These are phyloP conservation scores for Tephrocybe sp. DNA, from an alignment of 768 basidiomycete genomes.

Conservation along the genomic window DNA sequence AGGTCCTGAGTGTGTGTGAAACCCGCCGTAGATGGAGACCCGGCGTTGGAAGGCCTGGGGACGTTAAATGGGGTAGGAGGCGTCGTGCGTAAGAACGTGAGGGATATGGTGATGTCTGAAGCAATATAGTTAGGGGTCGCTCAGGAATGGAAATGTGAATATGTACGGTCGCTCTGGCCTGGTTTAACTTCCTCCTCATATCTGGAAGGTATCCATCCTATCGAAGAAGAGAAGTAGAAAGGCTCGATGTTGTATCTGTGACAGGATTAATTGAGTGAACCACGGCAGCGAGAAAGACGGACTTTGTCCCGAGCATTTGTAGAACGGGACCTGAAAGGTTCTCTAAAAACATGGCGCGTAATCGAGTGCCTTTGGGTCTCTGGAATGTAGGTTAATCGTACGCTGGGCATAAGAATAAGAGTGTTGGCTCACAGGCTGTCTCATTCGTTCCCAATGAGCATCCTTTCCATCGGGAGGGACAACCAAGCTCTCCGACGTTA, in stretches of 20 bases:
- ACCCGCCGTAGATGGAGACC: slow-evolving; percentile 15
- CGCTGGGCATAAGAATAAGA: background rate
- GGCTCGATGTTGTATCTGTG: slow-evolving; percentile 53
- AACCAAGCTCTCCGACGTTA: slow-evolving; percentile 15
- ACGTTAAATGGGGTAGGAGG: slow-evolving; percentile 24
- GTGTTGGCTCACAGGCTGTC: slow-evolving; percentile 27
- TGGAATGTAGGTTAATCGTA: slow-evolving; percentile 6
- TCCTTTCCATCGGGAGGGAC: slow-evolving; percentile 22
- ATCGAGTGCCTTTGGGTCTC: slow-evolving; percentile 33
- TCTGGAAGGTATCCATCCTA: slow-evolving; percentile 59
- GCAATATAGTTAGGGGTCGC: background rate
- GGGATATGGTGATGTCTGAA: slow-evolving; percentile 53
- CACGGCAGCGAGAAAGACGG: background rate
- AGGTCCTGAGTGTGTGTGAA: slow-evolving; percentile 3
- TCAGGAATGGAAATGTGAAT: background rate
- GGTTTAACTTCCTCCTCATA: slow-evolving; percentile 44
- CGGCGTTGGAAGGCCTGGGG: slow-evolving; percentile 20
- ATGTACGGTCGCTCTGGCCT: slow-evolving; percentile 38
- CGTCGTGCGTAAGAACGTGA: slow-evolving; percentile 49
- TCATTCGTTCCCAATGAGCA: slow-evolving; percentile 32
- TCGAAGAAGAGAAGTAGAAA: slow-evolving; percentile 61
- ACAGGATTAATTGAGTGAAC: background rate
- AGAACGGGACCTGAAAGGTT: slow-evolving; percentile 48
- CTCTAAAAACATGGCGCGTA: slow-evolving; percentile 51
- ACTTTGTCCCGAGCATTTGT: slow-evolving; percentile 53